Conservation (phyloP, 1,284 basidiomycete species). For the Laetiporus sulphureus region DNA sequence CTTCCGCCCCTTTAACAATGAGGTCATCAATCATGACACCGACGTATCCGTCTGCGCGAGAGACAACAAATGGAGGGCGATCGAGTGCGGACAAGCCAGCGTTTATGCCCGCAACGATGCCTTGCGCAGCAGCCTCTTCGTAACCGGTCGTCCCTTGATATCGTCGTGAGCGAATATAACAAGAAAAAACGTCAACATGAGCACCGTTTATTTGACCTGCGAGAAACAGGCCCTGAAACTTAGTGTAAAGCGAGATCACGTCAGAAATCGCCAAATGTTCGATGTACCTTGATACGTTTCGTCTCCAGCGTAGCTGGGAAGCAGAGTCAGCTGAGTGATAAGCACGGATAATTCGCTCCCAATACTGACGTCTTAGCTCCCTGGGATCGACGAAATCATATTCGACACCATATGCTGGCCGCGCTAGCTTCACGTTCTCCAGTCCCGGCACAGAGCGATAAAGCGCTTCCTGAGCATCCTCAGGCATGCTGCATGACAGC, state of each 20-base stretch:
- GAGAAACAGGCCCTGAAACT: constrained; percentile 65
- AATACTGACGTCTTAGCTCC: constrained; percentile 59
- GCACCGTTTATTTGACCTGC: constrained; percentile 84
- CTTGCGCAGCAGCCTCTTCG: constrained; percentile 89
- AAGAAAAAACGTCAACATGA: not conserved
- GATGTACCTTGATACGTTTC: constrained; percentile 61
- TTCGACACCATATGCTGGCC: constrained; percentile 88
- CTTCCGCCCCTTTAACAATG: constrained; percentile 81
- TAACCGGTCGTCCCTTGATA: constrained; percentile 79
- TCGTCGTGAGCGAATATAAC: not conserved
- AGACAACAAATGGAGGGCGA: constrained; percentile 55
- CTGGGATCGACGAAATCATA: constrained; percentile 90
- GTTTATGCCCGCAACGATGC: constrained; percentile 80
- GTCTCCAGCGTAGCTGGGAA: constrained; percentile 74
- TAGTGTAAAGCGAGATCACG: constrained; percentile 3
- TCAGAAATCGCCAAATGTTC: not conserved
- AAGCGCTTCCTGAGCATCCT: constrained; percentile 76
- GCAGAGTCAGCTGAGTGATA: not conserved
- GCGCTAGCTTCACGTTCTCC: constrained; percentile 75
- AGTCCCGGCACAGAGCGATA: constrained; percentile 80
- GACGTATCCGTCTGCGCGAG: constrained; percentile 76
- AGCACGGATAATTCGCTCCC: constrained; percentile 1
- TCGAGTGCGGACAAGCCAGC: constrained; percentile 66
- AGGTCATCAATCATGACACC: constrained; percentile 92
- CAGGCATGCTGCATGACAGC: constrained; percentile 80